A percentile compares a stretch with the other conserved stretches of the same genome.
Conservation (phyloP, 2,329 filamentous ascomycete genomes). For the Biscogniauxia sp. region DNA sequence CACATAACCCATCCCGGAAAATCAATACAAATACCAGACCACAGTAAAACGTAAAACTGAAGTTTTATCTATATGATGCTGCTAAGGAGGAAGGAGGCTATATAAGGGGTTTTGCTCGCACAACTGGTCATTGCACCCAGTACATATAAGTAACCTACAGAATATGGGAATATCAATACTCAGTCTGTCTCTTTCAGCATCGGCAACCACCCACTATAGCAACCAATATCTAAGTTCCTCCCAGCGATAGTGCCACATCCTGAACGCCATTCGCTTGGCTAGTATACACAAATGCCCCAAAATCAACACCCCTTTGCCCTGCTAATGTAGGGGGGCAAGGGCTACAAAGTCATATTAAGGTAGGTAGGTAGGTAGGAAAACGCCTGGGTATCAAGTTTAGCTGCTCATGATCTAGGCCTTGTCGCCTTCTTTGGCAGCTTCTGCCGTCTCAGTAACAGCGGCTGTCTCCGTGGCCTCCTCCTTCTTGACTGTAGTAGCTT, state of each 20-base stretch:
- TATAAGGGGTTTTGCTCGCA: too few species aligned
- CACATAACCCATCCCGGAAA: too few species aligned
- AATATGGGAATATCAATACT: too few species aligned
- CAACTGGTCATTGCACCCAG: too few species aligned
- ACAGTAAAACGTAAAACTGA: neutral
- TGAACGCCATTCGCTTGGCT: constrained; percentile 16
- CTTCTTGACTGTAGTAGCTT: constrained; percentile 12
- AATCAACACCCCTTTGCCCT: neutral
- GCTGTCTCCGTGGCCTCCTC: constrained; percentile 13
- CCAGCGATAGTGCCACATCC: constrained; percentile 1
- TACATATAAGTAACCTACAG: too few species aligned
- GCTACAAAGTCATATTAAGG: constrained; percentile 1
- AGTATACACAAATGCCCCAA: constrained; percentile 7
- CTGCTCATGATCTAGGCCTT: constrained; percentile 9
- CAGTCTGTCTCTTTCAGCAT: too few species aligned
- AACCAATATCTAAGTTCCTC: neutral
- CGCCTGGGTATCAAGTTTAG: constrained; percentile 10
- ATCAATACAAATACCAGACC: neutral
- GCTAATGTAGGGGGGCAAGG: neutral
- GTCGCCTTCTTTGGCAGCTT: constrained; percentile 13
- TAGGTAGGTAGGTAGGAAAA: neutral
- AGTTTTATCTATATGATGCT: neutral
- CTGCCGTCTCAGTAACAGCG: constrained; percentile 10
- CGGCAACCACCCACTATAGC: neutral
- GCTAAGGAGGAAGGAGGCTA: neutral